Conservation (phyloP, 2,329 filamentous ascomycete genomes). For the Paraconiothyrium sp. region DNA sequence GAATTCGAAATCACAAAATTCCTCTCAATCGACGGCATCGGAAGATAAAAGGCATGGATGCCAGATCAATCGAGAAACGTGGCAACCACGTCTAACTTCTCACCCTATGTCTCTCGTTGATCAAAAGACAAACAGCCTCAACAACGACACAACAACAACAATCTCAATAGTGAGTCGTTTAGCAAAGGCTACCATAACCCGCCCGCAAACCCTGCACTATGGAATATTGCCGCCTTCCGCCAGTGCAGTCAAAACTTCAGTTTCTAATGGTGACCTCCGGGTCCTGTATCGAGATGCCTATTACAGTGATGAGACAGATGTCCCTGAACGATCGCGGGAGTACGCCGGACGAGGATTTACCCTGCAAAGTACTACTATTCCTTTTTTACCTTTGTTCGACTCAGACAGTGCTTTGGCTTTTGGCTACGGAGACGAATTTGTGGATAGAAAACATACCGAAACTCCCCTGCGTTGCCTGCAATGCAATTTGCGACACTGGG, state of each 20-base stretch:
- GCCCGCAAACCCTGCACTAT: conserved; percentile 45
- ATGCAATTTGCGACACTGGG: conserved; percentile 78
- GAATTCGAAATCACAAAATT: conserved; percentile 59
- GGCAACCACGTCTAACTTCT: conserved; percentile 45
- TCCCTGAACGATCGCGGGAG: conserved; percentile 78
- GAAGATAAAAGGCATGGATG: conserved; percentile 37
- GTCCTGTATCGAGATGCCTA: conserved; percentile 85
- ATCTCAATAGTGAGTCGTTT: conserved; percentile 28
- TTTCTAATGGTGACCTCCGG: conserved; percentile 67
- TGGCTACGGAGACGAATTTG: conserved; percentile 62
- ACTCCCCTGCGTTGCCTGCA: conserved; percentile 63
- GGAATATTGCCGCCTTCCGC: conserved; percentile 52
- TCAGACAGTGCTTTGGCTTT: conserved; percentile 66
- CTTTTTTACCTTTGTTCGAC: conserved; percentile 83
- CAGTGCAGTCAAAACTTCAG: conserved; percentile 63
- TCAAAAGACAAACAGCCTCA: conserved; percentile 27
- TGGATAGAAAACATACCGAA: conserved; percentile 61
- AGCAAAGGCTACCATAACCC: conserved; percentile 29
- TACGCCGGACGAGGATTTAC: conserved; percentile 90
- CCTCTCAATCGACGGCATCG: conserved; percentile 37
- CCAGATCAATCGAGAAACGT: conserved; percentile 29
- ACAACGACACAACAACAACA: conserved; percentile 27
- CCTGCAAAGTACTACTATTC: conserved; percentile 76
- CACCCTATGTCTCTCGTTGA: conserved; percentile 36
- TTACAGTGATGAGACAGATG: conserved; percentile 84